phyloP scores from a whole-genome alignment of 306 rosid species.

The Quillaja saponaria region DNA sequence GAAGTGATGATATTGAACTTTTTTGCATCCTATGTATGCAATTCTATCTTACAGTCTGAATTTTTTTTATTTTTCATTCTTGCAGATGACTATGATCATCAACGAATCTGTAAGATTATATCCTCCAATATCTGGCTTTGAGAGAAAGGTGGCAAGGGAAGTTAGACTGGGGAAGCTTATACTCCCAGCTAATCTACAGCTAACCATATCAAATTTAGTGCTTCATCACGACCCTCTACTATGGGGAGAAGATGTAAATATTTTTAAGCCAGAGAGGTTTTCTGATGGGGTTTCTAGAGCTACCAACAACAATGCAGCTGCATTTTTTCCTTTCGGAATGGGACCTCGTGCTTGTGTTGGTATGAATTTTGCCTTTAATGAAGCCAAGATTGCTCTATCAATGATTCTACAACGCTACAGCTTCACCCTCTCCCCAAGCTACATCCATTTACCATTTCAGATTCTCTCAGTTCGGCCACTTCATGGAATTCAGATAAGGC shows the following conservation, averaged over 20 bases:
- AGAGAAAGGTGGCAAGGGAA: constrained; percentile 11
- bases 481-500: constrained; percentile 30
- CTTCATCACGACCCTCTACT: constrained; percentile 29
- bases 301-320: constrained; percentile 15
- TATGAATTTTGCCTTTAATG: constrained; percentile 26
- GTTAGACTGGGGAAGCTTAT: constrained; percentile 19
- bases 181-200: constrained; percentile 23
- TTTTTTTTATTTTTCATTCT: no score
- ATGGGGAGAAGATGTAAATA: constrained; percentile 35
- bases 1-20: neutral
- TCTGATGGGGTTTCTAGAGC: constrained; percentile 28
- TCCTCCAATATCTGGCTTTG: constrained; percentile 9
- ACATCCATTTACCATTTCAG: constrained; percentile 31
- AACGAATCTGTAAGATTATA: constrained; percentile 33
- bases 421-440: constrained; percentile 24
- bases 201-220: constrained; percentile 5
- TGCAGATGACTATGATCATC: constrained; percentile 36
- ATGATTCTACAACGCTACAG: constrained; percentile 31
- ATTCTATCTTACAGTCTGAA: neutral
- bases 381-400: constrained; percentile 26
- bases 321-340: constrained; percentile 28
- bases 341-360: constrained; percentile 34
- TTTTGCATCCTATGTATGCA: neutral
- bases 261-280: constrained; percentile 35
- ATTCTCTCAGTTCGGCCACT: constrained; percentile 17